Evolutionary conservation across 139 green algal genomes (phyloP), one percentile per base, ranked within the genome.

Genomic region (Ulvella scutata): DNA sequence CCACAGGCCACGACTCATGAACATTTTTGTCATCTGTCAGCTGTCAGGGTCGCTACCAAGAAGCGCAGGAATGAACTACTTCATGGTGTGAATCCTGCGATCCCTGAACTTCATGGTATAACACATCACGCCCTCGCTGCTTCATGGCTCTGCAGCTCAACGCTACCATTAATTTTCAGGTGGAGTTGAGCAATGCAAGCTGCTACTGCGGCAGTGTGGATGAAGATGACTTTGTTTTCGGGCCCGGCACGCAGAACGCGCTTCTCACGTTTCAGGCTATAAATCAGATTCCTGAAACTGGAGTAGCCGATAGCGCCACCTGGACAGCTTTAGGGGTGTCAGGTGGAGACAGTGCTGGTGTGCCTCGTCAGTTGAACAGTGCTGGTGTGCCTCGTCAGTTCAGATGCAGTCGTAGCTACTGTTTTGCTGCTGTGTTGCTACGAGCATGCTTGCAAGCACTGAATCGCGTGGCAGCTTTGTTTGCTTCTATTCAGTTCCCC

Each of bases 121-220:
- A 60, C 20, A 26, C 17, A 26, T 60, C 20, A 26, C 17, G 20
- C 43, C 43, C 43, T 26, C 17, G 43, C 20, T 60, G 17, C 43
- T 26, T 20, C 17, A 60, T 60, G 43, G 43, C 43, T 60, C 17
- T 26, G 17, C 43, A 67, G 4, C 44, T 7, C 44, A 28, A 67
- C 26, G 4, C 6, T 43, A 26, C 4, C 20, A 33, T 9, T 38
- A 3, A 4, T 40, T 35, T 80, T 61, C 88, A 92, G 59, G 61
- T 59, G 2, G 86, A 36, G 2, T 78, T 95, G 38, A 44, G 81
- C 31, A 61, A 62, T 28, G 29, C 59, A 7, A 90, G 90, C 13
- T 94, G 85, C 75, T 88, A 86, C 79, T 81, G 84, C 2, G 79
- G 83, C 3, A 87, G 92, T 37, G 89, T 91, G 10, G 88, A 94